Base-by-base conservation (phyloP, 176 grass and related monocot species). In the Melocanna baccifera region DNA sequence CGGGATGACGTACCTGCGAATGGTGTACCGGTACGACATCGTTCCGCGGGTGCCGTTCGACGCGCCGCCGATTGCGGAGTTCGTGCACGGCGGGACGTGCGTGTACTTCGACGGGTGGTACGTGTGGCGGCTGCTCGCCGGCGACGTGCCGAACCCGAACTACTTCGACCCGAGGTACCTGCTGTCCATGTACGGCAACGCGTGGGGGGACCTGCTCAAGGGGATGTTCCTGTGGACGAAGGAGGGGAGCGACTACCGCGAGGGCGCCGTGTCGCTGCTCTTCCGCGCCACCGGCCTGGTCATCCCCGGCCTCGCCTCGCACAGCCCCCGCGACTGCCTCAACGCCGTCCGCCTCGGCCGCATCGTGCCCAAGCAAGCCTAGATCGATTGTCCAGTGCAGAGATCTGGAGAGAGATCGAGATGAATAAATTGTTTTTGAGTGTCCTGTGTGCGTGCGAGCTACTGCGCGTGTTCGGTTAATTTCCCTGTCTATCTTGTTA, bases 11-110 rank as follows among this genome's bases (percentile, higher is more conserved):
- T 92, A 62, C 86, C 48, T 56, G 16, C 83, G 96, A 8, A 77
- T 87, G 53, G 93, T 98, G 30, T 98, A 98, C 86, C 88, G 96
- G 12, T 95, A 88, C 86, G 93, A 98, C 73, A 6, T 98, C 12
- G 87, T 98, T 15, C 87, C 96, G 0, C 81, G 92, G 2, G 64
- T 98, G 36, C 96, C 96, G 11, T 95, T 92, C 59, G 89, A 95
- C 76, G 41, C 72, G 37, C 88, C 75, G 67, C 65, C 67, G 9
- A 7, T 89, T 1, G 83, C 88, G 0, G 66, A 75, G 22, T 95
- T 13, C 87, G 61, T 18, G 26, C 96, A 98, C 70, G 88, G 86
- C 1, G 93, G 93, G 0, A 47, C 47, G 0, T 95, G 93, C 85
- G 62, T 88, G 7, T 98, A 95, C 89, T 98, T 78, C 37, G 56